A percentile compares a stretch with the other conserved stretches of the same genome.
phyloP scores from a whole-genome alignment of 2,329 filamentous ascomycete genomes.

The Zymoseptoria passerinii region DNA sequence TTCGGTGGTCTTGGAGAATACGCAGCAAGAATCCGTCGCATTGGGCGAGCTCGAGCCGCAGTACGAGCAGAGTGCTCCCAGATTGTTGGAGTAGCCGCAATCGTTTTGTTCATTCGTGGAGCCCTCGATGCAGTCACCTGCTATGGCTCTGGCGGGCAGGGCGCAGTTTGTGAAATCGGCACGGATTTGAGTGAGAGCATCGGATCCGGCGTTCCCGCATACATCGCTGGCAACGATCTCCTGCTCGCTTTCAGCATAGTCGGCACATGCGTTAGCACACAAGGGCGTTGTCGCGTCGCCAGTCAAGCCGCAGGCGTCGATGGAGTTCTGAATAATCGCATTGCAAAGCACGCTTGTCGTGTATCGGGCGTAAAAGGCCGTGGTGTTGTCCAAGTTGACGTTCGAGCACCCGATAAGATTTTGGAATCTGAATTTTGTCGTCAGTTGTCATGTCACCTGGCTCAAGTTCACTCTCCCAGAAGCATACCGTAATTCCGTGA shows the following conservation, averaged over 20 bases:
- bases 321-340: constrained; percentile 84
- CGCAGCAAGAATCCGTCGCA: constrained; percentile 91
- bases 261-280: constrained; percentile 82
- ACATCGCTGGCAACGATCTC: constrained; percentile 69
- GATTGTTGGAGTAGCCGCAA: constrained; percentile 71
- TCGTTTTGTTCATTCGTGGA: constrained; percentile 73
- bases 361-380: constrained; percentile 82
- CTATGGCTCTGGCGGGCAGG: constrained; percentile 70
- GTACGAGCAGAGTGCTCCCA: constrained; percentile 74
- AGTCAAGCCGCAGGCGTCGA: constrained; percentile 57
- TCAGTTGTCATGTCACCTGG: constrained; percentile 23
- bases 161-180: constrained; percentile 90
- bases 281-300: constrained; percentile 60
- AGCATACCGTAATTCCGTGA: constrained; percentile 68
- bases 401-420: constrained; percentile 69
- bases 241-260: constrained; percentile 82
- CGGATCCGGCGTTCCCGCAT: constrained; percentile 56
- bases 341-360: constrained; percentile 90
- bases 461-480: not conserved
- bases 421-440: constrained; percentile 57
- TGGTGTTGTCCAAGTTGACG: constrained; percentile 69
- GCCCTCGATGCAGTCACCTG: constrained; percentile 64
- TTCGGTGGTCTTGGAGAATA: constrained; percentile 64
- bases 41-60: constrained; percentile 78
- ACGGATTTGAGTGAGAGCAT: constrained; percentile 69